Conservation (phyloP, 495 filamentous ascomycete species). For the Penicillium lividum region DNA sequence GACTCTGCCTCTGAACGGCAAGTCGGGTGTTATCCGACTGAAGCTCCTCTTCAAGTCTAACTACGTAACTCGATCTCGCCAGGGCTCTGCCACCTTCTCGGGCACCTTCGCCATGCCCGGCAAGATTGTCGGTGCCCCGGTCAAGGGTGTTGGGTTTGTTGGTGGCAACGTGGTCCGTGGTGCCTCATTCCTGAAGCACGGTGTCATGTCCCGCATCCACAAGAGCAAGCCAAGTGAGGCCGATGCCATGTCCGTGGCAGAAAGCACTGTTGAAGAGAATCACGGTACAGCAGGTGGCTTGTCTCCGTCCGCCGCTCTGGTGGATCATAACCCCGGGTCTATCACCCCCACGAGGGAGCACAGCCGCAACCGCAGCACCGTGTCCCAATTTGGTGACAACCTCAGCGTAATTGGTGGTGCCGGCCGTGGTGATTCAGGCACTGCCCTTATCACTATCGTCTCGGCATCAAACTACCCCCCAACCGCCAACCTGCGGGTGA, state of each 20-base stretch:
- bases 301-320: slow-evolving; percentile 34
- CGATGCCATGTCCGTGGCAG: slow-evolving; percentile 43
- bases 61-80: slow-evolving; percentile 83
- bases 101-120: slow-evolving; percentile 91
- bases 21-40: slow-evolving; percentile 79
- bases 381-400: slow-evolving; percentile 45
- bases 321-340: slow-evolving; percentile 36
- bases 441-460: slow-evolving; percentile 76
- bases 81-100: slow-evolving; percentile 90
- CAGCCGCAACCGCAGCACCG: slow-evolving; percentile 67
- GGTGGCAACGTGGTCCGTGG: slow-evolving; percentile 83
- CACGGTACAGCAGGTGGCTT: slow-evolving; percentile 38
- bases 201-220: slow-evolving; percentile 60
- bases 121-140: slow-evolving; percentile 87
- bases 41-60: slow-evolving; percentile 90
- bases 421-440: slow-evolving; percentile 63
- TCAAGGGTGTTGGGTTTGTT: slow-evolving; percentile 84
- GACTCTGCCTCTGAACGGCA: slow-evolving; percentile 78
- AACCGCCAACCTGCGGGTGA: slow-evolving; percentile 77
- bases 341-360: slow-evolving; percentile 52
- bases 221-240: slow-evolving; percentile 55
- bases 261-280: slow-evolving; percentile 33
- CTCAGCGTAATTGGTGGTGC: slow-evolving; percentile 52
- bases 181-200: slow-evolving; percentile 80
- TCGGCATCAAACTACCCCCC: slow-evolving; percentile 77